Evolutionary conservation across 129 eudicot genomes (phyloP).

Genomic region (sunflower (Helianthus annuus)): HanXRQr2.0-SUNRISE NC_035433.2:76071733-76072232

Average conservation of each 20-base stretch:
- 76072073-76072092: neutral
- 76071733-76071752: neutral
- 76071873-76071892: neutral
- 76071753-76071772: neutral
- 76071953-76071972: constrained; percentile 24
- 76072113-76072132: too few species aligned
- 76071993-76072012: constrained; percentile 1
- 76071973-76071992: constrained; percentile 37
- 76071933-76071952: constrained; percentile 28
- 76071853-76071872: neutral
- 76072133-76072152: too few species aligned
- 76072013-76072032: neutral
- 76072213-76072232: too few species aligned
- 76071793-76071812: constrained; percentile 6
- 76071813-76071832: neutral
- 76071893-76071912: neutral
- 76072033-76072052: neutral
- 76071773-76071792: constrained; percentile 11
- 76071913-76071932: constrained; percentile 5
- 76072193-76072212: too few species aligned
- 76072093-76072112: neutral
- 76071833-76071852: constrained; percentile 14
- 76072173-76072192: too few species aligned
- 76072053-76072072: neutral
- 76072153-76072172: too few species aligned